Base-by-base conservation (phyloP, 257 asterid genomes). In the Solanum tarapatanum region DNA sequence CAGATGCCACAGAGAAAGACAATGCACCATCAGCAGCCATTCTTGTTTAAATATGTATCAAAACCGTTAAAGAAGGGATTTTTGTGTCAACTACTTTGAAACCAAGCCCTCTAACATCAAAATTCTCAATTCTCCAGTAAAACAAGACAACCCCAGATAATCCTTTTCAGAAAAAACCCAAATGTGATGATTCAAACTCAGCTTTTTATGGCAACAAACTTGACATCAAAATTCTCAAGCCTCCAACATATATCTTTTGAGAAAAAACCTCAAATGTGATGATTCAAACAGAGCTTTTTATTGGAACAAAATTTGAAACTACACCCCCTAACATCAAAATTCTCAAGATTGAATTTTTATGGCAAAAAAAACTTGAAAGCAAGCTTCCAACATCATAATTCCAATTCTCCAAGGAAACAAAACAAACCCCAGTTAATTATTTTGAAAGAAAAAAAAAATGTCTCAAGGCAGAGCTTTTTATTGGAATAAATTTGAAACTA, bases 1-100 rank as follows among this genome's bases (percentile, higher is more conserved):
- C 93, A 33, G 99, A 96, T 66, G 97, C 98, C 89, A 90, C 98
- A 7, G 99, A 97, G 91, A 95, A 94, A 85, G 95, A 87, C 83
- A 94, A 89, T 86, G 93, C 93, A 82, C 87, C 91, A 86, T 73
- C 88, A 60, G 88, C 84, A 19, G 84, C 88, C 88, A 92, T 90
- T 86, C 92, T 93, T 95, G 92, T 91, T 88, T 45, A 64, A 82
- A 88, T 88, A 74, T 75, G 69, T 55, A 28, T 19, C 6, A 21
- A 7, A 87, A 45, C 39, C 62, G 39, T 45, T 72, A 26, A 79
- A 72, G 83, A 51, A 83, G 19, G 2, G 55, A 75, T 45, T 64
- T 55, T 66, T 84, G 58, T 41, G 66, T 39, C 62, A 77, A 77
- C 5, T 39, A 77, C 19, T 77, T 41, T 26, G 62, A 41, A 79